Base-by-base conservation (phyloP, 2,329 filamentous ascomycete species). In the Talaromyces marneffei region DNA sequence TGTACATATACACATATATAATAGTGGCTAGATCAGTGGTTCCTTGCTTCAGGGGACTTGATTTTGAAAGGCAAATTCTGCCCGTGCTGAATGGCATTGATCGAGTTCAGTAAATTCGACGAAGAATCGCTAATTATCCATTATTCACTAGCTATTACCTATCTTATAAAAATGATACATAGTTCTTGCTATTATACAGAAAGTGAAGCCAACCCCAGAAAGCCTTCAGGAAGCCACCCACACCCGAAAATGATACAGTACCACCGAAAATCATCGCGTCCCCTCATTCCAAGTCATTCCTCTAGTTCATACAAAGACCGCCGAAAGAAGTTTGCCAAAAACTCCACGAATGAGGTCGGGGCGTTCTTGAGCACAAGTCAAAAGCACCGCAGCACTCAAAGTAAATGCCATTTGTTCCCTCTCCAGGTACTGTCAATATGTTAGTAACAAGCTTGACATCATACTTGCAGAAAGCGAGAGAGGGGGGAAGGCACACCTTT, bases 321-420 rank as follows among this genome's bases (percentile, higher is more conserved):
- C 39, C 20, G 63, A 86, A 71, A 7, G 86, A 81, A 92, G 69
- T 20, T 77, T 81, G 7, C 89, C 89, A 63, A 91, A 75, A 48
- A 91, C 82, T 4, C 89, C 89, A 61, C 88, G 80, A 27, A 92
- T 87, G 66, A 85, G 78, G 31, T 70, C 74, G 35, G 82, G 83
- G 53, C 86, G 84, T 74, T 91, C 88, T 42, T 80, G 75, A 25
- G 86, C 82, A 68, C 83, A 85, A 0, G 87, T 87, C 63, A 91
- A 83, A n/a, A 92, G 82, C 9, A 91, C 80, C 4, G 87, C 88
- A 9, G 85, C 83, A 69, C 87, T 89, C 48, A 82, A 71, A 0
- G 88, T 85, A 74, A 92, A 92, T 1, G 82, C 82, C 31, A 84
- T 63, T 39, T 80, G 85, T 77, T 91, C 88, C 57, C 83, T 79